Conservation (phyloP, 495 filamentous ascomycete species). For the Cercophora samala region DNA sequence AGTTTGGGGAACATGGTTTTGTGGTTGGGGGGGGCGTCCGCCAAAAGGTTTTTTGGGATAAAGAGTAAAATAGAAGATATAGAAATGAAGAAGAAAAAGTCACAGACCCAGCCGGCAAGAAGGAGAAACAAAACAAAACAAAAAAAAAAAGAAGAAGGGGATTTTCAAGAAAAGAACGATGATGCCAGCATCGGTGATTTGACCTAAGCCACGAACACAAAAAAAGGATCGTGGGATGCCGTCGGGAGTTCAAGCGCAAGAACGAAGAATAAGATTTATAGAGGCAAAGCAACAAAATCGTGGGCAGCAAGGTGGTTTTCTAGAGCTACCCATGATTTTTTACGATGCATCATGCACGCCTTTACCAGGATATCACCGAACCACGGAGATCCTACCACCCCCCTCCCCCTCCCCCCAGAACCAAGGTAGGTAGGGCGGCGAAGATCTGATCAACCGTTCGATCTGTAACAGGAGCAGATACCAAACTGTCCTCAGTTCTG, state of each 20-base stretch:
- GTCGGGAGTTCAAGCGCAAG: neutral
- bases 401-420: too few relatives aligned
- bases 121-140: neutral
- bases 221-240: neutral
- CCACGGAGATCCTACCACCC: too few relatives aligned
- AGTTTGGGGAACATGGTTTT: slow-evolving; percentile 22
- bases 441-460: neutral
- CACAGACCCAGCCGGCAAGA: slow-evolving; percentile 15
- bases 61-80: neutral
- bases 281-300: neutral
- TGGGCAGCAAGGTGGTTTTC: neutral
- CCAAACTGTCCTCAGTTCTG: neutral
- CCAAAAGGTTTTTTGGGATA: too few relatives aligned
- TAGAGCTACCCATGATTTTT: neutral
- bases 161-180: slow-evolving; percentile 4
- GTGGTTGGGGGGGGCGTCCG: too few relatives aligned
- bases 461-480: neutral
- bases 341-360: neutral
- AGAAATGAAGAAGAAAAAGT: slow-evolving; percentile 4
- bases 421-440: neutral
- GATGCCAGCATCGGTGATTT: slow-evolving; percentile 22
- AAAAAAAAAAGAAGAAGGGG: neutral
- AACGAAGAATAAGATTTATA: neutral
- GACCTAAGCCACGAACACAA: neutral
- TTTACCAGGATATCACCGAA: neutral